Percentiles rank a stretch among this genome's conserved stretches.
phyloP scores from a whole-genome alignment of 306 rosid genomes.

The Prinsepia uniflora region DNA sequence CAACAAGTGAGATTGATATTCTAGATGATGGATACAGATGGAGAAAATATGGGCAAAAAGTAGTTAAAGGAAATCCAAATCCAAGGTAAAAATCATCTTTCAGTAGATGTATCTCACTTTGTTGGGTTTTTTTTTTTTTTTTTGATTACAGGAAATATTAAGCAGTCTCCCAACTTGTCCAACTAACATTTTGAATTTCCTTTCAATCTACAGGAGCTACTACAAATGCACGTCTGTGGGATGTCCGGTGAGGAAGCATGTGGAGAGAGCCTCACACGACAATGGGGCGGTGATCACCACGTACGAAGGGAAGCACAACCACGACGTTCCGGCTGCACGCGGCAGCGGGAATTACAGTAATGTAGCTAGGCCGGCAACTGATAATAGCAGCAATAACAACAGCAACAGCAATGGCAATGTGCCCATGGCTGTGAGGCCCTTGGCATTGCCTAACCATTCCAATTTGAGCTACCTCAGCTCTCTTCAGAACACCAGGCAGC shows the following conservation, averaged over 20 bases:
- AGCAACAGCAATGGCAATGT: constrained; percentile 4
- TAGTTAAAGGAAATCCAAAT: constrained; percentile 95
- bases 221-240: constrained; percentile 81
- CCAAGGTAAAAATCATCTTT: constrained; percentile 53
- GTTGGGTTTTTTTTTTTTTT: too few relatives aligned
- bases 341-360: constrained; percentile 49
- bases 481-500: constrained; percentile 17
- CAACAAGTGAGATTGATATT: constrained; percentile 90
- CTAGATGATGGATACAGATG: constrained; percentile 94
- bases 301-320: constrained; percentile 93
- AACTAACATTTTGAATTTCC: constrained; percentile 3
- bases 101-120: not conserved
- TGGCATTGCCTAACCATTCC: constrained; percentile 25
- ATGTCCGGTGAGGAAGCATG: constrained; percentile 90
- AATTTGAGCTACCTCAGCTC: constrained; percentile 27
- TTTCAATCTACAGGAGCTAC: constrained; percentile 62
- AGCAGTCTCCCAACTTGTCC: not conserved
- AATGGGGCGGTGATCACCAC: constrained; percentile 86
- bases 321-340: constrained; percentile 87
- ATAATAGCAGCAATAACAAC: not conserved
- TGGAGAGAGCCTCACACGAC: constrained; percentile 85
- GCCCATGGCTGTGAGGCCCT: constrained; percentile 31
- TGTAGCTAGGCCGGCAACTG: constrained; percentile 15
- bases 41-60: constrained; percentile 99
- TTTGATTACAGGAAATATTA: too few relatives aligned